Evolutionary conservation across 345 rosid genomes (phyloP).

Genomic region (Aegle marmelos): DNA sequence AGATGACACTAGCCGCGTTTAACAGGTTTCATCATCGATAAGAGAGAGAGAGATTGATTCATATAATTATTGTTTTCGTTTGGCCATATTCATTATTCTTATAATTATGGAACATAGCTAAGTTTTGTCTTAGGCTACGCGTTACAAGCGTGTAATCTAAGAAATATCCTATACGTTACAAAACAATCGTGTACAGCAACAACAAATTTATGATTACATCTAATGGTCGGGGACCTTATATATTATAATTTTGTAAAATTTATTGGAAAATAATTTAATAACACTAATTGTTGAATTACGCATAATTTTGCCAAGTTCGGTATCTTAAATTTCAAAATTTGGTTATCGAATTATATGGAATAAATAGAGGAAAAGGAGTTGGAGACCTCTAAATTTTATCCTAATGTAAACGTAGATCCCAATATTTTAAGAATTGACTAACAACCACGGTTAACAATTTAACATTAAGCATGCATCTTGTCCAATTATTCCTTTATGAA

Average conservation of each 20-base stretch:
- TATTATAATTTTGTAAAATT: not conserved
- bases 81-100: slow-evolving; percentile 32
- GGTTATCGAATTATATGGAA: not conserved
- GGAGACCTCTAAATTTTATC: no score
- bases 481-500: no score
- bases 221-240: not conserved
- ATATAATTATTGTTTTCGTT: slow-evolving; percentile 22
- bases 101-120: slow-evolving; percentile 24
- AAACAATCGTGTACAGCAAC: not conserved
- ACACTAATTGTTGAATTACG: no score
- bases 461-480: no score
- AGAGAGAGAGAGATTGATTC: not conserved
- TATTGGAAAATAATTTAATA: not conserved
- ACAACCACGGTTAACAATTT: no score
- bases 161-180: not conserved
- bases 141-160: slow-evolving; percentile 6
- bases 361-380: not conserved
- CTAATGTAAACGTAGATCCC: no score
- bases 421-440: no score
- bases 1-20: slow-evolving; percentile 33
- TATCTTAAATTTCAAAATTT: not conserved
- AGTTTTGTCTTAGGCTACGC: slow-evolving; percentile 37
- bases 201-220: not conserved
- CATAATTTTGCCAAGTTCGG: not conserved
- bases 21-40: slow-evolving; percentile 19